Evolutionary conservation across 2,329 filamentous ascomycete species (phyloP), one percentile per base, ranked within the genome.

Genomic region (Albifimbria verrucaria): DNA sequence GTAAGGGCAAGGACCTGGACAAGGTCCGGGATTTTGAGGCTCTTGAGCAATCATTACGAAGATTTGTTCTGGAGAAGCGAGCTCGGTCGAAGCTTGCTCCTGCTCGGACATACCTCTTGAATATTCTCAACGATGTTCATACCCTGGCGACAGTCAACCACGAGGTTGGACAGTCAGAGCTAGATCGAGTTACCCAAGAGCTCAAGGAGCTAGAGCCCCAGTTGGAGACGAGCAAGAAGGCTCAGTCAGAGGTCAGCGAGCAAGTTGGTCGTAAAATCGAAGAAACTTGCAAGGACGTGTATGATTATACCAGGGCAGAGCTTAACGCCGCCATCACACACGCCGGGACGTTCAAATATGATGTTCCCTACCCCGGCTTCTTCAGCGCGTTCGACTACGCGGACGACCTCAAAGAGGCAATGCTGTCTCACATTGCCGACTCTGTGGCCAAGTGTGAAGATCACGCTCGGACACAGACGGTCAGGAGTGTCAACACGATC

Each of bases 1-100:
- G 84, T 46, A 96, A 96, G 66, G 90, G 88, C 52, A 96, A 96
- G 67, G 89, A 91, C 52, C 88, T 88, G 65, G 90, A 96, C 65
- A 95, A 95, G 71, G 79, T 92, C 11, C 84, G 87, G 54, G 92
- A 97, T 64, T 99, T 99, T 66, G 88, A 93, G 65, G 87, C 88
- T 50, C 79, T 99, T 5, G 94, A 99, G 70, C 85, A 90, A 59
- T 94, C 94, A 3, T 72, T 99, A 36, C 84, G 94, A 54, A 86
- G 92, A 44, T 99, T 99, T 62, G 94, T 99, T 7, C 79, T 99
- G 23, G 94, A 99, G 68, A 97, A 97, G 77, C 85, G 94, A 52
- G 92, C 94, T 47, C 85, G 92, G 25, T 97, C 94, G 9, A 99
- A 99, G 75, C 81, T 99, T 55, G 93, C 94, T 1, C 94, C 94